These are phyloP conservation scores for Chlorella sp. DNA, from an alignment of 139 green algal genomes.

Conservation along the genomic window DNA sequence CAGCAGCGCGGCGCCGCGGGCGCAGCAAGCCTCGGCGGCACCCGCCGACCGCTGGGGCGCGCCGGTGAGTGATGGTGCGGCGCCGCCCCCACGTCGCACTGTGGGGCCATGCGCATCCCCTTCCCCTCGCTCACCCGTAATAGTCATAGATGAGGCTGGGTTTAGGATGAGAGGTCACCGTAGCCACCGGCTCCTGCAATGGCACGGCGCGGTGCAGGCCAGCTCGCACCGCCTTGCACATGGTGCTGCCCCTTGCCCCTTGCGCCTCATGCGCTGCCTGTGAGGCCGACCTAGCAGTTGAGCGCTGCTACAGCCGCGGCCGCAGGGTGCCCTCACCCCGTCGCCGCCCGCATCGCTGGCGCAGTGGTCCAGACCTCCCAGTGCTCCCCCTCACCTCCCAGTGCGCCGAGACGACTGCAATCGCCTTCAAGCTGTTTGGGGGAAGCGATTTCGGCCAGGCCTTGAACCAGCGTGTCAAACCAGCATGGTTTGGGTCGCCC, in stretches of 20 bases:
- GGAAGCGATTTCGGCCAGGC: background rate
- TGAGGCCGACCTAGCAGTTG: too few species aligned
- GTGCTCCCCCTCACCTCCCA: constrained; percentile 41
- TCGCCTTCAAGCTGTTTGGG: constrained; percentile 18
- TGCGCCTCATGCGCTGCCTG: too few species aligned
- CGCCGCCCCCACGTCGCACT: background rate
- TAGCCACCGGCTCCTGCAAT: constrained; percentile 31
- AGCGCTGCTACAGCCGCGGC: background rate
- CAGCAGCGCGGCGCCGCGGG: background rate
- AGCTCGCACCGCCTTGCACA: background rate
- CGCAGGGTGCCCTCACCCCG: background rate
- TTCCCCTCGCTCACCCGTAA: constrained; percentile 32
- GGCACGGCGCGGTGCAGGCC: background rate
- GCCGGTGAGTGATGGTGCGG: background rate
- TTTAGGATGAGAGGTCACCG: constrained; percentile 24
- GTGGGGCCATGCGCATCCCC: background rate
- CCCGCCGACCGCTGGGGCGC: background rate
- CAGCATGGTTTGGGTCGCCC: constrained; percentile 13
- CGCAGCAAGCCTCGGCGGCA: background rate
- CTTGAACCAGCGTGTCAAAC: constrained; percentile 7
- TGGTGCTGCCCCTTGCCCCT: background rate
- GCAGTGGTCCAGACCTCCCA: background rate
- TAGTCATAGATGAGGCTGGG: constrained; percentile 75
- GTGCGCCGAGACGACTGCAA: constrained; percentile 50
- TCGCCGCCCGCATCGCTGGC: background rate